Evolutionary conservation across 2,329 filamentous ascomycete species (phyloP), one percentile per base, ranked within the genome.

Genomic region (Phaeoacremonium minimum): DNA sequence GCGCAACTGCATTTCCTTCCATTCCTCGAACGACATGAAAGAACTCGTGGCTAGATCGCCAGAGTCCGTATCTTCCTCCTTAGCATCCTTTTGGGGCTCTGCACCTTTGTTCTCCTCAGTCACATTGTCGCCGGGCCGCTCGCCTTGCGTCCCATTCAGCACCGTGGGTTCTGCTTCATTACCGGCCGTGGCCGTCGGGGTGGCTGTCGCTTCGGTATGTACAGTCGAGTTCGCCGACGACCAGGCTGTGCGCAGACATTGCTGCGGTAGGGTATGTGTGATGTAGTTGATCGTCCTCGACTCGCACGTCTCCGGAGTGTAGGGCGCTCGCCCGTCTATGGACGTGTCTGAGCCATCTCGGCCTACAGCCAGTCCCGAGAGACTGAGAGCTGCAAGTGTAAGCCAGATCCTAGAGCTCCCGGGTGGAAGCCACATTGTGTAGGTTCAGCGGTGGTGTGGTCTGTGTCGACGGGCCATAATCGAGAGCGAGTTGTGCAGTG

Each of bases 11-110:
- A 90, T 85, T 53, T 85, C 87, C 65, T 95, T 97, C 93, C 93
- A 98, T 52, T 97, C 91, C 57, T 97, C 93, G 50, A 98, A 98
- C 0, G 93, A 96, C 50, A 97, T 80, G 58, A 97, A 97, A 6
- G 89, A 83, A 32, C 60, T 59, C 3, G 64, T 63, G 32, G 63
- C 63, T 31, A 83, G 77, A 47, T 87, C 85, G 51, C 87, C 83
- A 9, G 85, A 67, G 32, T 85, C 84, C 6, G 71, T 69, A 39
- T 85, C 82, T 13, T 68, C 55, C 37, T 44, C 43, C 13, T 48
- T 38, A 13, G 36, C 22, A 22, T 46, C 44, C 8, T 45, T 45
- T 12, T 40, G 41, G 13, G 38, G 43, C 5, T 40, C 41, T 4
- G 26, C 15, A 19, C 32, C 16, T 14, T 80, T 73, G 13, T 62